Percentiles rank a stretch among this genome's conserved stretches.
These are phyloP conservation scores for Zygosaccharomyces kombuchaensis DNA, from an alignment of 805 yeast species.

Conservation along the genomic window DNA sequence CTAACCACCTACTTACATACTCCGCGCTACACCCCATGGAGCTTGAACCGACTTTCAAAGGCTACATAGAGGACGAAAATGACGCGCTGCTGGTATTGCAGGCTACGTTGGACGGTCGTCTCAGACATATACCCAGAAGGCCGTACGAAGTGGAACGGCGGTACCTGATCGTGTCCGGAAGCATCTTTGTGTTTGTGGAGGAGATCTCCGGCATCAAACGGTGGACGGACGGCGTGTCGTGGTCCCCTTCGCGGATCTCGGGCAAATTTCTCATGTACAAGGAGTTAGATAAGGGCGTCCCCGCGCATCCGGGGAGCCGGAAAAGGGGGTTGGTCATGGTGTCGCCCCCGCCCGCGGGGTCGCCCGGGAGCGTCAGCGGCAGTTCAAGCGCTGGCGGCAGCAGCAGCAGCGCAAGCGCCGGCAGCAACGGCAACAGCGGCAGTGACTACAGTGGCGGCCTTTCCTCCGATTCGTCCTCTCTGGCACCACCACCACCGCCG, in stretches of 20 bases:
- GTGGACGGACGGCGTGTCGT: slow-evolving; percentile 95
- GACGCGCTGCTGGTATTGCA: slow-evolving; percentile 82
- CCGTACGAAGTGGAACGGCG: slow-evolving; percentile 77
- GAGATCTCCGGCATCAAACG: slow-evolving; percentile 78
- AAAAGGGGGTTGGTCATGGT: background rate
- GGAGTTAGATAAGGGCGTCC: slow-evolving; percentile 40
- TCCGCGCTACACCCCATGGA: slow-evolving; percentile 19
- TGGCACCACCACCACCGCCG: slow-evolving; percentile 1
- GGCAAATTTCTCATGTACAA: slow-evolving; percentile 83
- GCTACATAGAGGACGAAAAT: slow-evolving; percentile 74
- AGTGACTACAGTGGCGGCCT: background rate
- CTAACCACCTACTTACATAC: background rate
- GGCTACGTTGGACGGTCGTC: slow-evolving; percentile 59
- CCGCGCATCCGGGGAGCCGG: background rate
- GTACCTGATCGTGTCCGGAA: slow-evolving; percentile 65
- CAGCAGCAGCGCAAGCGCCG: background rate
- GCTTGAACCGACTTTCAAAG: slow-evolving; percentile 56
- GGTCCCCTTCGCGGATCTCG: slow-evolving; percentile 88
- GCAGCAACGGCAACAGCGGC: background rate
- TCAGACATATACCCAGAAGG: slow-evolving; percentile 65
- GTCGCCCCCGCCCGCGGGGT: background rate
- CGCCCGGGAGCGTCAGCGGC: slow-evolving; percentile 35
- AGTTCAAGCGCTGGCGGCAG: slow-evolving; percentile 12
- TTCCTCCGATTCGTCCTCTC: slow-evolving; percentile 1
- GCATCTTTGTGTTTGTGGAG: slow-evolving; percentile 80